These are phyloP conservation scores for Vanilla planifolia DNA, from an alignment of 106 monocot genomes.

Conservation along the genomic window DNA sequence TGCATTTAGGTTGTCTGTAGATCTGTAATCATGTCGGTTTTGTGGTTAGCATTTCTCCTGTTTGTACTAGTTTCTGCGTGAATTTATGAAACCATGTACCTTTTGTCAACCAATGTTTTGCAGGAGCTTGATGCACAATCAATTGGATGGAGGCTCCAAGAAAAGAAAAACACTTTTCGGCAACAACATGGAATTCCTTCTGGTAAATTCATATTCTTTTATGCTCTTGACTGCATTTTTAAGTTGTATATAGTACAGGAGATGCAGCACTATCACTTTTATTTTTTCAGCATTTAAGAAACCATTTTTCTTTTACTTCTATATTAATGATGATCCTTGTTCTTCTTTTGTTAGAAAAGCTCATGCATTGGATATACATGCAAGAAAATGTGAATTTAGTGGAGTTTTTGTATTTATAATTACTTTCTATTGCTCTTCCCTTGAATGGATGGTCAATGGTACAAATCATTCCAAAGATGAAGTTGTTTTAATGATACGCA, in stretches of 20 bases:
- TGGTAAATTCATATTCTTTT: slow-evolving; percentile 22
- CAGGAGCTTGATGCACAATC: slow-evolving; percentile 14
- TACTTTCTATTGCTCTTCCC: too few species aligned
- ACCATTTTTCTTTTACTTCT: too few species aligned
- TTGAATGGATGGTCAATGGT: too few species aligned
- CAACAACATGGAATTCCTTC: slow-evolving; percentile 42
- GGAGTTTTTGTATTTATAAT: too few species aligned
- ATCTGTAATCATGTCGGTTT: background rate
- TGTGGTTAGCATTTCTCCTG: background rate
- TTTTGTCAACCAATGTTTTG: background rate
- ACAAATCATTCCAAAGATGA: too few species aligned
- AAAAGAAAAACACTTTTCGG: slow-evolving; percentile 48
- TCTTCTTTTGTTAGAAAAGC: too few species aligned
- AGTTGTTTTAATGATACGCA: too few species aligned
- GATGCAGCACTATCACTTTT: background rate
- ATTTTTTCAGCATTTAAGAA: too few species aligned
- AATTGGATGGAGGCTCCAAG: slow-evolving; percentile 27
- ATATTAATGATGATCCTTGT: too few species aligned
- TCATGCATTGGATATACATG: too few species aligned
- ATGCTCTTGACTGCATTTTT: background rate
- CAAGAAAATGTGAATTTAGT: too few species aligned
- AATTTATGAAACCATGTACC: background rate
- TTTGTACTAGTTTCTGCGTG: background rate
- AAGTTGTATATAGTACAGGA: slow-evolving; percentile 3
- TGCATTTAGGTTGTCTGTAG: background rate